Evolutionary conservation across 2,329 filamentous ascomycete species (phyloP), one percentile per base, ranked within the genome.

Genomic region (Dothideomycetes sp.): DNA sequence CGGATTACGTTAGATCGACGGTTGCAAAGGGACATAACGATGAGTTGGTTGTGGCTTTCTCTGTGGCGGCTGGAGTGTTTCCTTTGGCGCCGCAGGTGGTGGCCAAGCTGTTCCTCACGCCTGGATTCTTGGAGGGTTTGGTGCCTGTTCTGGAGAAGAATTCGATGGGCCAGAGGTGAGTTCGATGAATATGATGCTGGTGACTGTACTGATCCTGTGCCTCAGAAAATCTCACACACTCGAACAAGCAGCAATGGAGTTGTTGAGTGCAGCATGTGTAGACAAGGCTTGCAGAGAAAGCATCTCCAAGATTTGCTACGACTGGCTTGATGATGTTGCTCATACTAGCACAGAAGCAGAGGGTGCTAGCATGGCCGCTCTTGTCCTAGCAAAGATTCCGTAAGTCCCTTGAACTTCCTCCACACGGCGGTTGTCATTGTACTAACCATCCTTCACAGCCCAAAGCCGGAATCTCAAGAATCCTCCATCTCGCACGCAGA

Each of bases 221-320:
- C 11, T 81, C 57, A 84, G 82, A 68, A 93, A 89, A 67, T 89
- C 82, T 57, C 74, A 76, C 50, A 85, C 85, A 53, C 82, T 96
- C 16, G 87, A 94, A 62, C 81, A 84, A 44, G 84, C 87, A 3
- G 82, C 86, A 33, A 64, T 98, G 50, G 84, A 95, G 55, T 78
- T 98, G 64, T 71, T 98, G 44, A 94, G 88, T 61, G 86, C 85
- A 10, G 88, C 89, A 5, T 95, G 87, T 61, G 84, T 94, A 62
- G 84, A 93, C 56, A 73, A 78, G 33, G 68, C 76, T 6, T 96
- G 88, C 54, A 78, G 91, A 16, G 83, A 88, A 49, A 82, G 83
- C 7, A 83, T 96, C 45, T 75, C 78, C 50, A 87, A 87, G 59
- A 80, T 94, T 56, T 94, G 89, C 60, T 70, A 76, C 22, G 78